Evolutionary conservation across 805 yeast genomes (phyloP).

Genomic region (Kuraishia piskuri): DNA sequence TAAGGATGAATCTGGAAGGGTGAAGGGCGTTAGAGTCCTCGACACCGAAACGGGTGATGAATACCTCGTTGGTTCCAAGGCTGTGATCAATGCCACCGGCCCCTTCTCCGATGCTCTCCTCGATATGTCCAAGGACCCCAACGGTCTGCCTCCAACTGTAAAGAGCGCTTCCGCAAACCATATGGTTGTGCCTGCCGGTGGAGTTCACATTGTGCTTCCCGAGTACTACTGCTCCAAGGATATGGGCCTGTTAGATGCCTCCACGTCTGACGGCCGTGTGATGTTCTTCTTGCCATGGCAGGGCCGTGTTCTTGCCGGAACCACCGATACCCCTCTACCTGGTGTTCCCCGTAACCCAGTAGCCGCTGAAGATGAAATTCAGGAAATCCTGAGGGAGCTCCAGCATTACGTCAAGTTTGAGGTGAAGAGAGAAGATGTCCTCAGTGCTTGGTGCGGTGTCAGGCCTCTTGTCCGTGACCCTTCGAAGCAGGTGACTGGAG

Average conservation of each 20-base stretch:
- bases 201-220: constrained; percentile 89
- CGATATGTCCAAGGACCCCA: constrained; percentile 73
- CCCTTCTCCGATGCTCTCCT: constrained; percentile 81
- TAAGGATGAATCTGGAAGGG: constrained; percentile 50
- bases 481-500: constrained; percentile 35
- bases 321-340: constrained; percentile 84
- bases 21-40: constrained; percentile 67
- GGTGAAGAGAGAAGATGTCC: constrained; percentile 81
- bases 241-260: constrained; percentile 85
- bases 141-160: constrained; percentile 50
- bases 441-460: constrained; percentile 95
- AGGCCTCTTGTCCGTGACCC: constrained; percentile 91
- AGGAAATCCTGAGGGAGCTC: constrained; percentile 78
- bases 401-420: constrained; percentile 87
- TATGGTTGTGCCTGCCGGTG: constrained; percentile 92
- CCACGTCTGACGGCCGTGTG: constrained; percentile 91
- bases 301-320: constrained; percentile 92
- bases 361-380: constrained; percentile 83
- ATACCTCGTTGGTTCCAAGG: constrained; percentile 56
- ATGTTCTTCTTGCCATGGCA: constrained; percentile 98
- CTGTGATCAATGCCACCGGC: constrained; percentile 89
- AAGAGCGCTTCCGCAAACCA: constrained; percentile 33
- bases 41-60: constrained; percentile 65
- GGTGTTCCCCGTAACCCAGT: constrained; percentile 67
- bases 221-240: constrained; percentile 84